A percentile compares a stretch with the other conserved stretches of the same genome.
phyloP scores from a whole-genome alignment of 163 green algal species.

The Coccomyxa subellipsoidea region DNA sequence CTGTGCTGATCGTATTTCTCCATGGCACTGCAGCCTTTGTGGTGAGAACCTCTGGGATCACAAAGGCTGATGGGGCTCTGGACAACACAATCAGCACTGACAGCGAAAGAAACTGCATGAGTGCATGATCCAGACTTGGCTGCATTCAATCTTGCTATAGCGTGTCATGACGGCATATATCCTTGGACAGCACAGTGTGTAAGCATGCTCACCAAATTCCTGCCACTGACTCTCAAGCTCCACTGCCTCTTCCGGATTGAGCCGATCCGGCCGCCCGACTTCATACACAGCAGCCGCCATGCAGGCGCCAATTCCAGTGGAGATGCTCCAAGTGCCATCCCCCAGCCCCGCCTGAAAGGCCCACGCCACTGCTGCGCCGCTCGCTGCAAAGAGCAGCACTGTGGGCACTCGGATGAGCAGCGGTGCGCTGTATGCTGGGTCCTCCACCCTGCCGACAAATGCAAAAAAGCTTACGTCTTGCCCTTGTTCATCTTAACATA shows the following conservation, averaged over 20 bases:
- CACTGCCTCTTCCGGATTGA: constrained; percentile 50
- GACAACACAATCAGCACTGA: too few relatives aligned
- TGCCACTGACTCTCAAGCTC: constrained; percentile 66
- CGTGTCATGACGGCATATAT: too few relatives aligned
- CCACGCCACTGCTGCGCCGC: constrained; percentile 28
- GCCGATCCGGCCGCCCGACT: constrained; percentile 58
- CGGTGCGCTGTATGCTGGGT: constrained; percentile 40
- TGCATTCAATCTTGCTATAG: neutral
- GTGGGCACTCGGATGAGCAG: constrained; percentile 21
- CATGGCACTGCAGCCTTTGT: too few relatives aligned
- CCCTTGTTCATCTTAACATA: too few relatives aligned
- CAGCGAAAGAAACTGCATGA: neutral
- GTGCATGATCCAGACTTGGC: neutral
- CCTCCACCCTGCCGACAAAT: constrained; percentile 37
- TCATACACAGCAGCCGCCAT: constrained; percentile 73
- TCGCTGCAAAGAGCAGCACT: constrained; percentile 30
- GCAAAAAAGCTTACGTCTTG: too few relatives aligned
- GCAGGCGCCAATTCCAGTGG: constrained; percentile 44
- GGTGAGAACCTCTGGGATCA: too few relatives aligned
- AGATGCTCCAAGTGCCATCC: constrained; percentile 67
- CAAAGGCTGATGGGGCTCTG: too few relatives aligned
- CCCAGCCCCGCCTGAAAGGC: constrained; percentile 35
- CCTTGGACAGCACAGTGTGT: too few relatives aligned
- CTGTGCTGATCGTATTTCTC: too few relatives aligned
- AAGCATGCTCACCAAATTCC: constrained; percentile 67